Evolutionary conservation across 805 yeast genomes (phyloP).

Genomic region (Kodamaea fukazawae): DNA sequence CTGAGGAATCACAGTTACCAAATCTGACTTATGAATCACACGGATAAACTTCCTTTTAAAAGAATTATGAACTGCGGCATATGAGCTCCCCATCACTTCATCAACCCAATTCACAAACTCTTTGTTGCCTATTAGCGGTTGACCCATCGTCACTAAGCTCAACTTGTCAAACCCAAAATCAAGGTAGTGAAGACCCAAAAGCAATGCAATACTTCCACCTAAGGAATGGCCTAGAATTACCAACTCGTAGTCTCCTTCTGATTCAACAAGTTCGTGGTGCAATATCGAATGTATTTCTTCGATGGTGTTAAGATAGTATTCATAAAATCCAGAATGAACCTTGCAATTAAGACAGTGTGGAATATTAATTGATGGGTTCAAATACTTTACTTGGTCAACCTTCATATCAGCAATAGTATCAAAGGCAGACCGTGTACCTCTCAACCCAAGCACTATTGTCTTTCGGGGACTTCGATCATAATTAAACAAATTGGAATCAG

Average conservation of each 20-base stretch:
- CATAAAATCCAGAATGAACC: conserved; percentile 35
- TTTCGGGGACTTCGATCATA: conserved; percentile 16
- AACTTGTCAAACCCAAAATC: conserved; percentile 32
- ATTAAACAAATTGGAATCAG: conserved; percentile 25
- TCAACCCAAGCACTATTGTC: conserved; percentile 31
- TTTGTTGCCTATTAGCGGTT: conserved; percentile 42
- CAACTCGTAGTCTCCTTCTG: conserved; percentile 15
- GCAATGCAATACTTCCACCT: conserved; percentile 42
- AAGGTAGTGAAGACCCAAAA: conserved; percentile 35
- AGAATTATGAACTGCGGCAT: conserved; percentile 18
- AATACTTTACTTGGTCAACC: conserved; percentile 32
- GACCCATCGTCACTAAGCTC: conserved; percentile 43
- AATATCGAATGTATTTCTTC: conserved; percentile 23
- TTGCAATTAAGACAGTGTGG: conserved; percentile 34
- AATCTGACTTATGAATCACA: conserved; percentile 27
- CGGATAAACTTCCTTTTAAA: conserved; percentile 19
- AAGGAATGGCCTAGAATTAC: conserved; percentile 29
- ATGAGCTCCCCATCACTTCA: conserved; percentile 27
- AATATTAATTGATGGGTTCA: conserved; percentile 19
- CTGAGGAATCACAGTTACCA: conserved; percentile 30
- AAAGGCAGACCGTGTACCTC: conserved; percentile 43
- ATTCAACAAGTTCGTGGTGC: conserved; percentile 12
- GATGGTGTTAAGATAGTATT: conserved; percentile 29
- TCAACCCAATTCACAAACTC: conserved; percentile 39
- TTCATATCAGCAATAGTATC: conserved; percentile 41